A percentile compares a stretch with the other conserved stretches of the same genome.
phyloP scores from a whole-genome alignment of 2,329 filamentous ascomycete species.

The Emergomyces pasteurianus region DNA sequence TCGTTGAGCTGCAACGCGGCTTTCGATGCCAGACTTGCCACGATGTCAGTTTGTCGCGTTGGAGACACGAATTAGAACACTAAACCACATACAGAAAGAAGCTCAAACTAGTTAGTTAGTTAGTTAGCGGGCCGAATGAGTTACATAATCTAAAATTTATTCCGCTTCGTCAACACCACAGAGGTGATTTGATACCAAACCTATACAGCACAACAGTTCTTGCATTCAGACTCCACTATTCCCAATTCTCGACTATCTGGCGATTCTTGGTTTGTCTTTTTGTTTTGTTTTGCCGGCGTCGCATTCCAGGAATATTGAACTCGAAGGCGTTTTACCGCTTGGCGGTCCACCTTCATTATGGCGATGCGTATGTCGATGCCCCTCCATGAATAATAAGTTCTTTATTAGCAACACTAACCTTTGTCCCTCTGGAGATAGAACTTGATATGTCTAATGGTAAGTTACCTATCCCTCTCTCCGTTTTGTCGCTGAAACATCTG shows the following conservation, averaged over 20 bases:
- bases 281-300: not conserved
- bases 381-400: constrained; percentile 19
- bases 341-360: constrained; percentile 31
- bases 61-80: too few species aligned
- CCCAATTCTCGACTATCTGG: not conserved
- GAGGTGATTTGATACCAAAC: not conserved
- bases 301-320: not conserved
- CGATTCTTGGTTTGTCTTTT: not conserved
- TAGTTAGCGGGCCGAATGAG: constrained; percentile 11
- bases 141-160: constrained; percentile 22
- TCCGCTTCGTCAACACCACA: not conserved
- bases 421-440: constrained; percentile 23
- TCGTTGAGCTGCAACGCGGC: not conserved
- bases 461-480: not conserved
- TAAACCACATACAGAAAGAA: constrained; percentile 26
- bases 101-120: constrained; percentile 30
- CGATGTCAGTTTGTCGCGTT: too few species aligned
- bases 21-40: too few species aligned
- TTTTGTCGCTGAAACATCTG: not conserved
- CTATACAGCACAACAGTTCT: not conserved
- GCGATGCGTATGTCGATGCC: constrained; percentile 36
- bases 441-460: constrained; percentile 39
- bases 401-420: constrained; percentile 15
- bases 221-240: not conserved
- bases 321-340: constrained; percentile 3